Percentiles rank a stretch among this genome's conserved stretches.
phyloP scores from a whole-genome alignment of 768 basidiomycete genomes.

The Trametes coccinea region DNA sequence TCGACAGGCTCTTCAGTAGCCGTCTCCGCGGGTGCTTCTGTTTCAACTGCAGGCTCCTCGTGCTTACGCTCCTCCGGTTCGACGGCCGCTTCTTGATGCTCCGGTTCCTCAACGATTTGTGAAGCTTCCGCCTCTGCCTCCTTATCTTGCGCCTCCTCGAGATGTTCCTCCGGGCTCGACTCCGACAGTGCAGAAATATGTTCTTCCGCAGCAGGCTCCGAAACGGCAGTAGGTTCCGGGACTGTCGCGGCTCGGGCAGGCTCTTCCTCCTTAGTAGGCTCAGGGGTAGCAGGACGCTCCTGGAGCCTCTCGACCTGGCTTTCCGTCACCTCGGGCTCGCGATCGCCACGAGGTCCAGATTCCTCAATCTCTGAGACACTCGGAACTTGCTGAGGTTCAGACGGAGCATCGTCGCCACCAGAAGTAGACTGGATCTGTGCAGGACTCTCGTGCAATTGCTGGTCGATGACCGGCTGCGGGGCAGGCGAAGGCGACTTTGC shows the following conservation, averaged over 20 bases:
- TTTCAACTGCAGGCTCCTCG: background rate
- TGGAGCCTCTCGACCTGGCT: slow-evolving; percentile 16
- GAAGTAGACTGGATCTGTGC: slow-evolving; percentile 14
- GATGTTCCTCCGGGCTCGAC: background rate
- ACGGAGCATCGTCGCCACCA: background rate
- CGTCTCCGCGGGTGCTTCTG: slow-evolving; percentile 1
- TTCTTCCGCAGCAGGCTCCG: background rate
- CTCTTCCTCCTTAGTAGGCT: background rate
- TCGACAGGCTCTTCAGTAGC: slow-evolving; percentile 17
- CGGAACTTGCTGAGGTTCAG: slow-evolving; percentile 7
- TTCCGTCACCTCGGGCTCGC: slow-evolving; percentile 17
- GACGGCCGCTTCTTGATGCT: background rate
- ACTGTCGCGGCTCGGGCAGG: background rate
- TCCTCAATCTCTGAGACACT: slow-evolving; percentile 14
- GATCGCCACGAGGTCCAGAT: slow-evolving; percentile 17
- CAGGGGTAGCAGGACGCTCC: background rate
- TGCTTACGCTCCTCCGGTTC: slow-evolving; percentile 1
- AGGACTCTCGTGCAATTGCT: slow-evolving; percentile 30
- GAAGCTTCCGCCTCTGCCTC: background rate
- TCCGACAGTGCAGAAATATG: background rate
- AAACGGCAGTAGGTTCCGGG: background rate
- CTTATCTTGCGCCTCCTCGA: slow-evolving; percentile 1
- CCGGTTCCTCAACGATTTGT: no score
- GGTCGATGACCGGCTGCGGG: slow-evolving; percentile 17
- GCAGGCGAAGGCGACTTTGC: slow-evolving; percentile 50